Percentiles rank a stretch among this genome's conserved stretches.
These are phyloP conservation scores for Citrus australasica DNA, from an alignment of 345 rosid genomes.

Conservation along the genomic window DNA sequence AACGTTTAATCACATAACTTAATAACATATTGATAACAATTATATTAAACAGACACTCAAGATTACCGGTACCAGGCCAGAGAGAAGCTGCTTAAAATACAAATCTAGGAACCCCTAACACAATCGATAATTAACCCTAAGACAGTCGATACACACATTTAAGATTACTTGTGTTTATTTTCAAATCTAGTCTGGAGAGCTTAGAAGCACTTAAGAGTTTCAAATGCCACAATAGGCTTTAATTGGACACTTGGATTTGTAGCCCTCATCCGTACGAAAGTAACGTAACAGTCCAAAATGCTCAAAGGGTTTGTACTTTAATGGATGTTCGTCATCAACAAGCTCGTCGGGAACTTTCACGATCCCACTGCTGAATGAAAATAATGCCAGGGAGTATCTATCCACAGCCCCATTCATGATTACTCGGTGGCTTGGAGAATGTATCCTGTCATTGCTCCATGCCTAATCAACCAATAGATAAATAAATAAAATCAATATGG, in stretches of 20 bases:
- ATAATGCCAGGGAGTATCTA: constrained; percentile 45
- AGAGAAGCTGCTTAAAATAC: not conserved
- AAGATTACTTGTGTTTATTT: too few relatives aligned
- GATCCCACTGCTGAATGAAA: constrained; percentile 38
- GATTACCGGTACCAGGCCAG: too few relatives aligned
- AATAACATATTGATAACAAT: too few relatives aligned
- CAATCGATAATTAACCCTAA: not conserved
- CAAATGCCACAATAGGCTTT: constrained; percentile 47
- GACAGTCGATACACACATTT: not conserved
- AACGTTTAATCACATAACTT: too few relatives aligned
- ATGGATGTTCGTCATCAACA: constrained; percentile 45
- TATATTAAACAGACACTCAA: too few relatives aligned
- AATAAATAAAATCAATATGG: not conserved
- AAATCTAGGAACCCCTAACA: not conserved
- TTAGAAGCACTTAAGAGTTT: not conserved
- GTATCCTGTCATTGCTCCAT: constrained; percentile 58
- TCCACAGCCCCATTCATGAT: constrained; percentile 34
- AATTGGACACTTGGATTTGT: constrained; percentile 38
- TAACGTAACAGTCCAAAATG: constrained; percentile 40
- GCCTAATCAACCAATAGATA: constrained; percentile 25
- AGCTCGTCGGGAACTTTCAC: constrained; percentile 39
- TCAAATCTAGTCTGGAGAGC: too few relatives aligned
- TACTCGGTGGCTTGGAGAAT: constrained; percentile 47
- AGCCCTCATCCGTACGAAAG: constrained; percentile 39
- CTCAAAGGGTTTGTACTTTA: constrained; percentile 43